Base-by-base conservation (phyloP, 495 filamentous ascomycete genomes). In the Penicillium verhagenii region DNA sequence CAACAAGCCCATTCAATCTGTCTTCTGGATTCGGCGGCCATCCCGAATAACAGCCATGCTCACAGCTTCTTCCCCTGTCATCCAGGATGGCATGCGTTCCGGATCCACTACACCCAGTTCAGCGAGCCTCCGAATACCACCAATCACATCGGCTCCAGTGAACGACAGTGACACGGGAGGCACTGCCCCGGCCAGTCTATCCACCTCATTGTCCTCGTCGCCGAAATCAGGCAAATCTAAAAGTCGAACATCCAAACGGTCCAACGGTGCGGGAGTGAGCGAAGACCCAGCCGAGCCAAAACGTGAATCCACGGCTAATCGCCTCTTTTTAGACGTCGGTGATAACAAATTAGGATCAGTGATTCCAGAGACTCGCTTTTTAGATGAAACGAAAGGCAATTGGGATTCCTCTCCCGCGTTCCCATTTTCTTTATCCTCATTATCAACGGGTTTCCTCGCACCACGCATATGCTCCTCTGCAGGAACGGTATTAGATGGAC, bases 41-140 rank as follows among this genome's bases (percentile, higher is more conserved):
- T 78, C 62, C 49, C 76, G 80, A 1, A 95, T 82, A 37, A 80
- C 78, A 1, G 87, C 89, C 39, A 85, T 70, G 57, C 86, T 92
- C 3, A 95, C 84, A 0, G 84, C 88, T 19, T 89, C 90, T 62
- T 95, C 90, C 1, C 91, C 91, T 1, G 90, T 92, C 86, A 95
- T 87, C 91, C 91, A 96, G 0, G 90, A 88, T 0, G 91, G 91
- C 84, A 95, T 92, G 20, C 73, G 79, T 67, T 83, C 79, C 0
- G 88, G 87, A 60, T 92, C 83, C 11, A 94, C 66, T 13, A 89
- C 75, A 0, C 90, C 90, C 10, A 74, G 59, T 64, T 94, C 91
- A 0, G 91, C 85, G 24, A 95, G 76, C 61, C 85, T 80, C 44
- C 90, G 77, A 24, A 95, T 75, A 0, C 91, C 91, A 2, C 84